phyloP scores from a whole-genome alignment of 768 basidiomycete genomes.

The Lentinus brumalis region DNA sequence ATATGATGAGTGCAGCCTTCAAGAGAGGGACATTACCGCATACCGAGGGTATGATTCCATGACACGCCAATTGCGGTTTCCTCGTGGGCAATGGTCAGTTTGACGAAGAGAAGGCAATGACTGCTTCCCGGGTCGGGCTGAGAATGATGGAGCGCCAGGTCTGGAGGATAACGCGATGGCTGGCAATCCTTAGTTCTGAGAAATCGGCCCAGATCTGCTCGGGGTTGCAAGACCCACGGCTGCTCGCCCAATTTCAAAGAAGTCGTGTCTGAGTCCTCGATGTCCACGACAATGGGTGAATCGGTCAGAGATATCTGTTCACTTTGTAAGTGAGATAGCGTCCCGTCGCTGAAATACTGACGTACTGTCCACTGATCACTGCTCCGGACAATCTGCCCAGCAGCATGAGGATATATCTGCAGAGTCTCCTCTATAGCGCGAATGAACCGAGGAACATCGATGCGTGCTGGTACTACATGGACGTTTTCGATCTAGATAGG shows the following conservation, averaged over 20 bases:
- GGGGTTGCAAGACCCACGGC: slow-evolving; percentile 13
- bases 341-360: too few species aligned
- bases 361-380: slow-evolving; percentile 11
- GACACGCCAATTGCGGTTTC: slow-evolving; percentile 36
- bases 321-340: too few species aligned
- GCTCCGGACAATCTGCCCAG: slow-evolving; percentile 5
- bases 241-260: too few species aligned
- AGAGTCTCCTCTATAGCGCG: slow-evolving; percentile 4
- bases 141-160: too few species aligned
- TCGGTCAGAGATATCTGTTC: slow-evolving; percentile 1
- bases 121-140: not conserved
- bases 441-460: slow-evolving; percentile 4
- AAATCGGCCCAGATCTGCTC: not conserved
- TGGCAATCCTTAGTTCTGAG: too few species aligned
- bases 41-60: slow-evolving; percentile 39
- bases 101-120: slow-evolving; percentile 14
- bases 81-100: slow-evolving; percentile 26
- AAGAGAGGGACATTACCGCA: not conserved
- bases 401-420: slow-evolving; percentile 10
- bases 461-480: slow-evolving; percentile 10
- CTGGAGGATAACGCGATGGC: too few species aligned
- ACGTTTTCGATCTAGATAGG: slow-evolving; percentile 25
- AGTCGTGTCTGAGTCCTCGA: not conserved
- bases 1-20: not conserved
- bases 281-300: slow-evolving; percentile 3